Evolutionary conservation across 371 early-diverging fungal species (phyloP).

Genomic region (Entomophthora muscae): DNA sequence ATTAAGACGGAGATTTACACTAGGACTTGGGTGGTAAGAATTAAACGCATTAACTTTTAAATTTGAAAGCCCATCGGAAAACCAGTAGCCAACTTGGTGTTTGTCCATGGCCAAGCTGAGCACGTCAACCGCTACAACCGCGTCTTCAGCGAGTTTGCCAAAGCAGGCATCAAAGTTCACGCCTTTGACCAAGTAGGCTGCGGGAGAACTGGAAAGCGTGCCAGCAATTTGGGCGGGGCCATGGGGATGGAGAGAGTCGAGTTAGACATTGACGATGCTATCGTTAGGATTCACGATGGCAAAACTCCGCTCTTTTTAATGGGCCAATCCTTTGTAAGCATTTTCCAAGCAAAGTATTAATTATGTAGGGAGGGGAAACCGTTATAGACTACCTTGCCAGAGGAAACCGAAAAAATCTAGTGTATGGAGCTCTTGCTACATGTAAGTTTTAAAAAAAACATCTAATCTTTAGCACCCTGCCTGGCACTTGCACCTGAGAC

Average conservation of each 20-base stretch:
- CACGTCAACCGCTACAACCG: conserved; percentile 35
- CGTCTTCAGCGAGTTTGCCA: conserved; percentile 27
- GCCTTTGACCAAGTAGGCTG: conserved; percentile 44
- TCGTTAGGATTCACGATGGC: conserved; percentile 19
- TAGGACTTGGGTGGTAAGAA: conserved; percentile 26
- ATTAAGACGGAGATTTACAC: conserved; percentile 22
- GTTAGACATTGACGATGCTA: conserved; percentile 30
- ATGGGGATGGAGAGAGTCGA: conserved; percentile 24
- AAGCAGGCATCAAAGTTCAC: conserved; percentile 30
- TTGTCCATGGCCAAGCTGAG: conserved; percentile 38
- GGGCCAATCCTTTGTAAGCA: conserved; percentile 40
- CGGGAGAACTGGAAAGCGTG: conserved; percentile 33
- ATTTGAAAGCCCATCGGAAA: conserved; percentile 3
- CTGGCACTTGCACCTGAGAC: too few species aligned
- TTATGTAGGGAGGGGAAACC: conserved; percentile 31
- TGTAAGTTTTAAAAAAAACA: too few species aligned
- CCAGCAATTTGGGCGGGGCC: conserved; percentile 25
- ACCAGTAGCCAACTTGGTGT: too few species aligned
- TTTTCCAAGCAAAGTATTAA: too few species aligned
- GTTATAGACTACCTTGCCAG: conserved; percentile 27
- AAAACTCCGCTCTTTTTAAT: conserved; percentile 31
- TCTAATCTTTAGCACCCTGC: too few species aligned
- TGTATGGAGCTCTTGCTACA: conserved; percentile 28
- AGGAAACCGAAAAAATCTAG: conserved; percentile 17
- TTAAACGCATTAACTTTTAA: neutral